phyloP scores from a whole-genome alignment of 495 filamentous ascomycete species.

The Zalerion maritima region DNA sequence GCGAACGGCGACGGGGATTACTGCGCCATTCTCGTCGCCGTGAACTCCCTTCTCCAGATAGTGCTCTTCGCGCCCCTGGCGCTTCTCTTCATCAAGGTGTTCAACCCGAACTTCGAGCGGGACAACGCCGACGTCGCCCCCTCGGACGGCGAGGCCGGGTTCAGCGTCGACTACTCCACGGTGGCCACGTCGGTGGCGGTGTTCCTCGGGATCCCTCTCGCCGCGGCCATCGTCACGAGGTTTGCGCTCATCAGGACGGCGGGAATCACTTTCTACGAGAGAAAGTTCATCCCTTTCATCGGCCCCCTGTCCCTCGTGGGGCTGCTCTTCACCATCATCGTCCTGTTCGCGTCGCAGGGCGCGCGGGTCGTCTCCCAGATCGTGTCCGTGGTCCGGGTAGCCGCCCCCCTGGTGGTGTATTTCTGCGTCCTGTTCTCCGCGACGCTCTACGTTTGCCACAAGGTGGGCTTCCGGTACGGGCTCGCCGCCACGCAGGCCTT shows the following conservation, averaged over 20 bases:
- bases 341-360: constrained; percentile 76
- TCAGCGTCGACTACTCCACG: constrained; percentile 47
- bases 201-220: constrained; percentile 77
- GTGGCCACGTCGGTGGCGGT: constrained; percentile 71
- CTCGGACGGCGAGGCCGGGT: constrained; percentile 8
- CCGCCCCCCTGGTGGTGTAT: constrained; percentile 68
- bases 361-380: constrained; percentile 69
- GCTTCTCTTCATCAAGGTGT: constrained; percentile 61
- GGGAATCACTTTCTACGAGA: constrained; percentile 47
- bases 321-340: constrained; percentile 71
- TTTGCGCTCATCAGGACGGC: constrained; percentile 40
- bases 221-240: constrained; percentile 62
- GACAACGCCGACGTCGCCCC: constrained; percentile 8
- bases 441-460: constrained; percentile 43
- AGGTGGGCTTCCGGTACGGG: constrained; percentile 58
- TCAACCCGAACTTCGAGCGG: constrained; percentile 43
- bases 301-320: constrained; percentile 70
- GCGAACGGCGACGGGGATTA: constrained; percentile 71
- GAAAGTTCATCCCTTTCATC: constrained; percentile 50
- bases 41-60: constrained; percentile 82
- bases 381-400: constrained; percentile 64
- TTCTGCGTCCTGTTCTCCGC: constrained; percentile 59
- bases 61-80: constrained; percentile 71
- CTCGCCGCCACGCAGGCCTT: constrained; percentile 72
- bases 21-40: constrained; percentile 78